Base-by-base conservation (phyloP, 1,139 yeast genomes). In the Candida gigantensis region DNA sequence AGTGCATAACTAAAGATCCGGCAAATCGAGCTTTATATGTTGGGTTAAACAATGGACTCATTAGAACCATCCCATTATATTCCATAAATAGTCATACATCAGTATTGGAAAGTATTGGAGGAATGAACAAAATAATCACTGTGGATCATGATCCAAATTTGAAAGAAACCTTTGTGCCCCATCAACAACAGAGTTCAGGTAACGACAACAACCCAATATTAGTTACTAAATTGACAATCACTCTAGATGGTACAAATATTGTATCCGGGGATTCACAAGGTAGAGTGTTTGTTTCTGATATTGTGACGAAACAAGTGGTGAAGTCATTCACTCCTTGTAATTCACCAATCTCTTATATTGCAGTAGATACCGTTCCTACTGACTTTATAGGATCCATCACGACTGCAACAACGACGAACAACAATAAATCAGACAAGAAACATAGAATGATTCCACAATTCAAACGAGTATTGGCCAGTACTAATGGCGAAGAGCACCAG, bases 181-280 rank as follows among this genome's bases (percentile, higher is more conserved):
- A 82, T 47, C 73, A 70, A 30, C 65, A 60, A 26, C 49, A 40
- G 11, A 30, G 35, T 17, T 21, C 23, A 24, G 49, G 36, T 9
- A 30, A 9, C 10, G 31, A 32, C 4, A 12, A 6, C 12, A 14
- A 23, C 10, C 51, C 35, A n/a, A 37, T 39, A 13, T 17, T 21
- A 10, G 76, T 84, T 5, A 74, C 86, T 0, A 64, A 77, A 21
- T 45, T 89, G 37, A 65, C 65, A 2, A 58, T 87, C 3, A 81
- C 90, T 1, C 66, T 84, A 52, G 97, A 92, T 53, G 96, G 94
- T 3, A 79, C 90, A 15, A 58, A 67, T 30, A 52, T 92, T 7
- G 65, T 85, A 2, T 78, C 90, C 7, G 97, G 97, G 15, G 95
- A 87, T 54, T 60, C 71, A 0, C 55, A 55, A 13, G 97, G 97